These are phyloP conservation scores for Papiliotrema nemorosa DNA, from an alignment of 1,284 basidiomycete genomes.

Conservation along the genomic window DNA sequence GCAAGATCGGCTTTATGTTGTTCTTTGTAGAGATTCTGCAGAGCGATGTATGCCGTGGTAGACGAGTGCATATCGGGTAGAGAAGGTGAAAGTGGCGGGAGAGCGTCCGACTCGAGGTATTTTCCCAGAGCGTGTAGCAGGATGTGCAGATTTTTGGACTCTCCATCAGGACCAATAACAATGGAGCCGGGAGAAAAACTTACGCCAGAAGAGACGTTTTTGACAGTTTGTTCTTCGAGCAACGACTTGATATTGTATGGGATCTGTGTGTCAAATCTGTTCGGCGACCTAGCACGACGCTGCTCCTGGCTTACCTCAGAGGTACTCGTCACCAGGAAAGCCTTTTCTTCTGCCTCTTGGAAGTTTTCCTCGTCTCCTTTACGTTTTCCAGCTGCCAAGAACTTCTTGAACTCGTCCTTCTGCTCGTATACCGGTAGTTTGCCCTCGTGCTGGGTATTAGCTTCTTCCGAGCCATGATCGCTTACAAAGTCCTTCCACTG, in stretches of 20 bases:
- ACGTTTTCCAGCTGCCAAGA: constrained; percentile 35
- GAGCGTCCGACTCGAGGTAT: constrained; percentile 52
- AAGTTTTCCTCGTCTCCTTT: constrained; percentile 93
- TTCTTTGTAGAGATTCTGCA: constrained; percentile 48
- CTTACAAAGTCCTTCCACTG: constrained; percentile 63
- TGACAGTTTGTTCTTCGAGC: constrained; percentile 61
- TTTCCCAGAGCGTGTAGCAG: constrained; percentile 73
- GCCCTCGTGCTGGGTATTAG: constrained; percentile 27
- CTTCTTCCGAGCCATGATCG: background rate
- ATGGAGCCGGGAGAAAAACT: constrained; percentile 17
- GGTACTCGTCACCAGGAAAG: constrained; percentile 67
- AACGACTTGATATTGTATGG: constrained; percentile 64
- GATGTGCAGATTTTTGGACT: constrained; percentile 73
- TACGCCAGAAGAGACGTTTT: constrained; percentile 46
- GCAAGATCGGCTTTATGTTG: constrained; percentile 40
- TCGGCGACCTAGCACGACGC: background rate
- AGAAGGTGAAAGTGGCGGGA: constrained; percentile 61
- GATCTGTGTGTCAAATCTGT: constrained; percentile 48
- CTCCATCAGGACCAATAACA: constrained; percentile 1
- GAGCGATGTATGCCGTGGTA: constrained; percentile 64
- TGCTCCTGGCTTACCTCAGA: constrained; percentile 53
- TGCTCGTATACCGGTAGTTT: constrained; percentile 55
- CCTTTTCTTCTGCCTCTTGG: constrained; percentile 82
- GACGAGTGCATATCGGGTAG: constrained; percentile 96
- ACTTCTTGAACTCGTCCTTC: constrained; percentile 72